A percentile compares a stretch with the other conserved stretches of the same genome.
phyloP scores from a whole-genome alignment of 2,329 filamentous ascomycete species.

The Botryotinia convoluta region DNA sequence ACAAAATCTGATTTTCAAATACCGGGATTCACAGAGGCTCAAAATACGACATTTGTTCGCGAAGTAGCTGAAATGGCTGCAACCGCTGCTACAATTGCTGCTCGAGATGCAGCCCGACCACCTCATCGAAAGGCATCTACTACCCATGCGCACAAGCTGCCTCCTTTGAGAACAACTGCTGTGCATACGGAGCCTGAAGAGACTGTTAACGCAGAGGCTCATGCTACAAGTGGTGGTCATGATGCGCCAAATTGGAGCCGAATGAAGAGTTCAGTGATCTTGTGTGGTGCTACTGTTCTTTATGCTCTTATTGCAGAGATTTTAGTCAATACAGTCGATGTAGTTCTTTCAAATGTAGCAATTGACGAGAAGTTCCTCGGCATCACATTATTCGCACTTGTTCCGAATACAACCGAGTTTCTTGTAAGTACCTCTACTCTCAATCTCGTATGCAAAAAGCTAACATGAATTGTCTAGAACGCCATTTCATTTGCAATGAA shows the following conservation, averaged over 20 bases:
- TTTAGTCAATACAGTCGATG: slow-evolving; percentile 92
- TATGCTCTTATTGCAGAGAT: slow-evolving; percentile 99
- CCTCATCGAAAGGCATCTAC: slow-evolving; percentile 51
- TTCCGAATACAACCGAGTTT: slow-evolving; percentile 98
- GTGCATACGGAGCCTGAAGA: slow-evolving; percentile 33
- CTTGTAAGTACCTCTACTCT: slow-evolving; percentile 57
- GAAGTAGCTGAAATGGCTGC: slow-evolving; percentile 93
- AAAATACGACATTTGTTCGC: slow-evolving; percentile 76
- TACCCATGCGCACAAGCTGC: slow-evolving; percentile 36
- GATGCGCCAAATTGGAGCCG: slow-evolving; percentile 99
- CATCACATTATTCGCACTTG: slow-evolving; percentile 92
- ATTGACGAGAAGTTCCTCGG: slow-evolving; percentile 98
- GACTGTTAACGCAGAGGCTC: slow-evolving; percentile 38
- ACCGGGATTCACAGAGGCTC: slow-evolving; percentile 73
- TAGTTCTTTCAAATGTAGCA: slow-evolving; percentile 84
- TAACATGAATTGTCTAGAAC: slow-evolving; percentile 52
- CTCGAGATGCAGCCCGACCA: slow-evolving; percentile 67
- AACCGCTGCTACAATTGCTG: slow-evolving; percentile 82
- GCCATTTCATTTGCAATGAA: slow-evolving; percentile 99
- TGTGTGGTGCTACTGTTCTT: slow-evolving; percentile 82
- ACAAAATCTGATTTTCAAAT: slow-evolving; percentile 50
- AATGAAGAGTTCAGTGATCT: slow-evolving; percentile 82
- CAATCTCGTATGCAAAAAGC: slow-evolving; percentile 12
- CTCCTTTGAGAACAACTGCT: slow-evolving; percentile 38
- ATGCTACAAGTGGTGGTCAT: slow-evolving; percentile 65